phyloP scores from a whole-genome alignment of 192 early-diverging fungal species.

The Backusella circina region DNA sequence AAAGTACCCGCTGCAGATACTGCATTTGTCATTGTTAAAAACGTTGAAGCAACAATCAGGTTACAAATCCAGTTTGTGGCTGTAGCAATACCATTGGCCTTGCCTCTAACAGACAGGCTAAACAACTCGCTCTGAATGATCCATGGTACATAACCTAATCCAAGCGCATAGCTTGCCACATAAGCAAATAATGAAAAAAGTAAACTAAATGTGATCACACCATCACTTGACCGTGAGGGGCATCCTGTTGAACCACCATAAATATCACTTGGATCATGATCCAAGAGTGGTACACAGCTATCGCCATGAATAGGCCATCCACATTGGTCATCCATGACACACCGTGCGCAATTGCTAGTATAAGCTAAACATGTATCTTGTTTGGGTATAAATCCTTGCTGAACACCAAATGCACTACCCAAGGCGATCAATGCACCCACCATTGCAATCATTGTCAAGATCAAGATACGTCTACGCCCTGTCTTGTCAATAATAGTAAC shows the following conservation, averaged over 20 bases:
- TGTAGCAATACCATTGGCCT: constrained; percentile 68
- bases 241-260: neutral
- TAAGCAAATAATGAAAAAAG: constrained; percentile 8
- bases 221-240: constrained; percentile 5
- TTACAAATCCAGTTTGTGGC: constrained; percentile 85
- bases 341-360: constrained; percentile 38
- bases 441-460: constrained; percentile 44
- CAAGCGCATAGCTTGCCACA: constrained; percentile 42
- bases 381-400: constrained; percentile 34
- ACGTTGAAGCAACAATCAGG: constrained; percentile 58
- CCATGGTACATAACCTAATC: constrained; percentile 59
- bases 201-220: constrained; percentile 4
- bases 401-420: constrained; percentile 41
- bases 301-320: constrained; percentile 11
- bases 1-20: constrained; percentile 51
- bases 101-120: constrained; percentile 66
- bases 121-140: constrained; percentile 78
- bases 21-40: constrained; percentile 58
- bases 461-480: constrained; percentile 43
- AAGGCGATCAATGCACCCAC: constrained; percentile 36
- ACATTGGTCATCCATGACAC: constrained; percentile 45
- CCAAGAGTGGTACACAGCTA: neutral
- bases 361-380: constrained; percentile 40
- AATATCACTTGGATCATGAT: constrained; percentile 6
- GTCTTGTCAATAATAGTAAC: constrained; percentile 43